Base-by-base conservation (phyloP, 2,329 filamentous ascomycete genomes). In the Ascochyta viciae-villosae region DNA sequence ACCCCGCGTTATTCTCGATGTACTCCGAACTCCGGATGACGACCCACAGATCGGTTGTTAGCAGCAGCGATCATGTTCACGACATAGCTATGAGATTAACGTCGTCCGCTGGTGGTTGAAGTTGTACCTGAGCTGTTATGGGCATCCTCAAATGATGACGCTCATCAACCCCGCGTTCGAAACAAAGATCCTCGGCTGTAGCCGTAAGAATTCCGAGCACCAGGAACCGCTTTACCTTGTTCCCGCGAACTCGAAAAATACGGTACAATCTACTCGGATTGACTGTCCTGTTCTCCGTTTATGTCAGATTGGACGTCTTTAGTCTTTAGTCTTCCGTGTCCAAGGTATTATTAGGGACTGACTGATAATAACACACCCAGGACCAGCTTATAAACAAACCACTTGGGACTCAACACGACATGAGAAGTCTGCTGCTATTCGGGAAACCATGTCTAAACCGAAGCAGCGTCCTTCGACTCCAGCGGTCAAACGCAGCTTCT, bases 1-100 rank as follows among this genome's bases (percentile, higher is more conserved):
- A 38, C 51, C 53, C 54, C 57, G 45, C 44, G 49, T 59, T 49
- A 37, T 60, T 45, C 47, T 55, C 41, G 10, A 3, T 6, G 38
- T 50, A 57, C 44, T 50, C 42, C 53, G 42, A 43, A 48, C 24
- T 58, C 52, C 49, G 34, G 13, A 16, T 27, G 29, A 27, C 16
- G 35, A 23, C 15, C 22, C 42, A 35, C 16, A 22, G 26, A 41
- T 35, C 19, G 27, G n/a, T 33, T 15, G 24, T 34, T 33, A 26
- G 33, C 24, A 48, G 26, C 33, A 54, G 40, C 40, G 40, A 45
- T 40, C 27, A 33, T 40, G 34, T 45, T 40, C 33, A 26, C 8
- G 12, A 23, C 26, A 45, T 3, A 44, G 27, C 16, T 9, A 9
- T 19, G 16, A 34, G n/a, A 8, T 33, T 22, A 24, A 13, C 13